Evolutionary conservation across 805 yeast species (phyloP), one percentile per base, ranked within the genome.

Genomic region (Yarrowia phangngaensis): DNA sequence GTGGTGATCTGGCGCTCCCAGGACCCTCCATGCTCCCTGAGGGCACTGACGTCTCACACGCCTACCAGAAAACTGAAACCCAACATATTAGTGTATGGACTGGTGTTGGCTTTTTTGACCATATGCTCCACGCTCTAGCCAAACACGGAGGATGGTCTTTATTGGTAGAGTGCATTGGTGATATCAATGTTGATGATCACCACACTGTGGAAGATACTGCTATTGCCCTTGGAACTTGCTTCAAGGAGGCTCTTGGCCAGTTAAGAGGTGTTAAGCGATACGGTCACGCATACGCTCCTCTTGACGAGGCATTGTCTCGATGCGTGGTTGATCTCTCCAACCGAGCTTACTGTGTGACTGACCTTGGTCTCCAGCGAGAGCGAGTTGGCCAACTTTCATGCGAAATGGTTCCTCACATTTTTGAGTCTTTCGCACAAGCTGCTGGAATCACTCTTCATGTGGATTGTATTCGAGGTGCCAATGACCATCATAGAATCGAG

Each of bases 381-480:
- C 88, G 82, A 64, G 80, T 92, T 57, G 98, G 98, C 47, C 95
- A 85, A 60, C 73, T 92, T 46, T 78, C 88, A 27, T 79, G 92
- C 60, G 98, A 92, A 69, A 92, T 92, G 98, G 83, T 92, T 55
- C 97, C 97, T n/a, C 98, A 92, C 65, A 89, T 92, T 38, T 64
- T 92, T 54, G 95, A 88, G 65, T 82, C 95, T 58, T 92, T 92
- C 70, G 96, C 97, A 3, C 86, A 84, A 59, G 85, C 84, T 30
- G 95, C 97, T 1, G 82, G 83, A 53, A 75, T 92, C 49, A 92
- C 98, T 1, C 61, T 92, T 60, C 98, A 92, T 61, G 95, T 92
- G 26, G 98, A 92, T 67, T 86, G 95, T 64, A 62, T 92, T 51
- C 74, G 97, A 56, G 98, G 98, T 0, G 78, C 77, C 64, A 92